Conservation (phyloP, 2,329 filamentous ascomycete genomes). For the Epichloe festucae region DNA sequence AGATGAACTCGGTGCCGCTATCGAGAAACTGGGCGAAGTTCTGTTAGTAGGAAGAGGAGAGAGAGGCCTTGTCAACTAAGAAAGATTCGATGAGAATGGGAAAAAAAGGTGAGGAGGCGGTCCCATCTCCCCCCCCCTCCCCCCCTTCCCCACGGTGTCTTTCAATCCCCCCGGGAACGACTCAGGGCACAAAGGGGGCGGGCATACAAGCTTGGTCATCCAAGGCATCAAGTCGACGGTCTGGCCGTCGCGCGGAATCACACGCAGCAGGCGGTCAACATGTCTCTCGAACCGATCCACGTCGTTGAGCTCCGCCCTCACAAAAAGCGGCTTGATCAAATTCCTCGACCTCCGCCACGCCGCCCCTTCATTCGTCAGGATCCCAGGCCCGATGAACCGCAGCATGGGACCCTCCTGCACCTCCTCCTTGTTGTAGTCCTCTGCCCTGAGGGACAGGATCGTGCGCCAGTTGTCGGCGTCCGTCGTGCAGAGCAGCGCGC, state of each 20-base stretch:
- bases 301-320: slow-evolving; percentile 2
- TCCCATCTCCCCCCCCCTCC: too few species aligned
- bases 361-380: slow-evolving; percentile 1
- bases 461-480: slow-evolving; percentile 2
- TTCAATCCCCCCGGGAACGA: too few species aligned
- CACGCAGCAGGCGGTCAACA: slow-evolving; percentile 1
- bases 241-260: background rate
- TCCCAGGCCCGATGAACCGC: background rate
- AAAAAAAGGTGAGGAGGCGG: too few species aligned
- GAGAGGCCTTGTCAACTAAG: background rate
- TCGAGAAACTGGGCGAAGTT: background rate
- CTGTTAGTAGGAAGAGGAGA: background rate
- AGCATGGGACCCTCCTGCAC: background rate
- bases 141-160: too few species aligned
- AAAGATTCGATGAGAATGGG: background rate
- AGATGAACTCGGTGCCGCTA: slow-evolving; percentile 2
- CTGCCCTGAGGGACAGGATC: background rate
- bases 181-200: too few species aligned
- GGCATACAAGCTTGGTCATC: slow-evolving; percentile 1
- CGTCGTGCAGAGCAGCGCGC: background rate
- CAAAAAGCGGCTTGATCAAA: background rate
- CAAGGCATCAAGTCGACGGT: slow-evolving; percentile 1
- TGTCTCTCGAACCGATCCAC: background rate
- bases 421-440: slow-evolving; percentile 1
- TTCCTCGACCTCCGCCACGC: background rate